Base-by-base conservation (phyloP, 1,284 basidiomycete genomes). In the Cryptococcus wingfieldii region DNA sequence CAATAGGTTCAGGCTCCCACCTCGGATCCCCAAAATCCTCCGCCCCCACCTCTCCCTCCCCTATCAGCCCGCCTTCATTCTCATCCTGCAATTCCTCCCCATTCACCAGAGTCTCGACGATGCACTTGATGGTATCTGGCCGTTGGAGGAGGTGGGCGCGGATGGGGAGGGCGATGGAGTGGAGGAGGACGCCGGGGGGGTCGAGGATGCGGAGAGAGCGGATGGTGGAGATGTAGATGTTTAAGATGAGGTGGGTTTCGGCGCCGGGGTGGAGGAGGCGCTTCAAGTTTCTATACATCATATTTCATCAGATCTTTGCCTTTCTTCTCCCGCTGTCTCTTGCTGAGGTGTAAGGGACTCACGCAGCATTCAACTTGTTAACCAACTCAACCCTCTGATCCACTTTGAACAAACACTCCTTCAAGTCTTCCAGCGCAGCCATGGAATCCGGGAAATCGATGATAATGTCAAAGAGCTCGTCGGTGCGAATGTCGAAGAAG, bases 241-340 rank as follows among this genome's bases (percentile, higher is more conserved):
- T 80, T 19, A 98, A 80, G 59, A 98, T 94, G 63, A 91, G 85
- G 65, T 89, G 89, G 0, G 96, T 98, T 62, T 94, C 92, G 2
- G 93, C 92, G 9, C 94, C 96, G 0, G 96, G 96, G 71, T 98
- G 95, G 13, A 98, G 83, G 0, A 98, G 82, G 4, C 95, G 88
- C 68, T 86, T 88, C 51, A 83, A 82, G 66, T 90, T 91, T 27
- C 90, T 93, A 23, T 93, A 23, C 23, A 3, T 23, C 23, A 3
- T 23, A 3, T 23, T 23, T 23, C 23, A 23, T 23, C 23, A 23
- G 23, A 23, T 23, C 23, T 3, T 23, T 23, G 23, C 23, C 23
- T 23, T 23, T 23, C 23, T 23, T 23, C 23, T 23, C 23, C 23
- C 23, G 23, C 23, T 23, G 23, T 23, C 19, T 25, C 13, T 25